A percentile compares a stretch with the other conserved stretches of the same genome.
Conservation (phyloP, 2,329 filamentous ascomycete genomes). For the Fusarium nematophilum region DNA sequence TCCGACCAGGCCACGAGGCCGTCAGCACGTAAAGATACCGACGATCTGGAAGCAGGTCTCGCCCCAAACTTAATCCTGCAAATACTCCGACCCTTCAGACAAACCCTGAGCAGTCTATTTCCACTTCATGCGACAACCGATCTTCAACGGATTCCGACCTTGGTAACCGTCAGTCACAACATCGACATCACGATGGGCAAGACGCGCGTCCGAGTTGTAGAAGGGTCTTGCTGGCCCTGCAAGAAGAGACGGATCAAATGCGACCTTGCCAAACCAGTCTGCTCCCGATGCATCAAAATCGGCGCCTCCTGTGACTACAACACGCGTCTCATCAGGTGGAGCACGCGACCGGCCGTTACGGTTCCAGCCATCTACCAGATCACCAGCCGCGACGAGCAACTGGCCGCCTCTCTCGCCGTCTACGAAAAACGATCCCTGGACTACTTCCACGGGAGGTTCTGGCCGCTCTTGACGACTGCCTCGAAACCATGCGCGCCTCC, state of each 20-base stretch:
- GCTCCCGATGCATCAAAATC: conserved; percentile 50
- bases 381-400: conserved; percentile 41
- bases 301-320: conserved; percentile 46
- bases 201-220: conserved; percentile 38
- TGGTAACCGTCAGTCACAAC: neutral
- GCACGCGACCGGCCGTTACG: conserved; percentile 49
- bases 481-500: conserved; percentile 46
- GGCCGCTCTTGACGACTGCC: conserved; percentile 47
- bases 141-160: no score
- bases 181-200: conserved; percentile 12
- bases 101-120: no score
- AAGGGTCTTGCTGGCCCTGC: conserved; percentile 58
- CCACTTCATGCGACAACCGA: no score
- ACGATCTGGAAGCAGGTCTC: neutral
- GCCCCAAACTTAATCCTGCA: neutral
- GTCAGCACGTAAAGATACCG: neutral
- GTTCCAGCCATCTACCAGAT: conserved; percentile 46
- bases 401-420: conserved; percentile 40
- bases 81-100: no score
- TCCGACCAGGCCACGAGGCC: neutral
- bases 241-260: conserved; percentile 58
- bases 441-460: conserved; percentile 50
- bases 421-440: conserved; percentile 48
- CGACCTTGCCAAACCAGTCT: conserved; percentile 52
- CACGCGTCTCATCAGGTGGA: conserved; percentile 55